A percentile compares a stretch with the other conserved stretches of the same genome.
Conservation (phyloP, 2,329 filamentous ascomycete genomes). For the Colletotrichum sansevieriae region DNA sequence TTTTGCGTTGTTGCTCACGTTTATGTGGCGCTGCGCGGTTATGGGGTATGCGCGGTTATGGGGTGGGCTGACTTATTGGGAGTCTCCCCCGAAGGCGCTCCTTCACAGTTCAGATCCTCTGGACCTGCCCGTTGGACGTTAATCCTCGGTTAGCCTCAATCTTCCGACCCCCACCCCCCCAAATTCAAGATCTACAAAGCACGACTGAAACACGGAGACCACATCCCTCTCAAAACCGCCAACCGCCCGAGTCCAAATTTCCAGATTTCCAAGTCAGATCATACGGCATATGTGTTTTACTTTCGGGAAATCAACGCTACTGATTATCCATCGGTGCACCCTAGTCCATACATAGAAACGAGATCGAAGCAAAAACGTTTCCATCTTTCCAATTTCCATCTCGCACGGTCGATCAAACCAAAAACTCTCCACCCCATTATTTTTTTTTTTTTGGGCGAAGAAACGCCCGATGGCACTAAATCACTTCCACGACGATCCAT, state of each 20-base stretch:
- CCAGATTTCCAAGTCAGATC: not conserved
- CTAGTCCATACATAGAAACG: conserved; percentile 27
- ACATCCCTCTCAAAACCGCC: conserved; percentile 2
- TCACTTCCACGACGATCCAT: conserved; percentile 5
- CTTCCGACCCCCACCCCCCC: not conserved
- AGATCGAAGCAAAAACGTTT: not conserved
- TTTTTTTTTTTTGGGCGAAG: not conserved
- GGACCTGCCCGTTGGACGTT: too few relatives aligned
- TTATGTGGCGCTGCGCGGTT: too few relatives aligned
- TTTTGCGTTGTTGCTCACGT: too few relatives aligned
- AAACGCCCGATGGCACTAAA: conserved; percentile 8
- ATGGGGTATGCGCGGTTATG: too few relatives aligned
- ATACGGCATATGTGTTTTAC: not conserved
- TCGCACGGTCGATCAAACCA: not conserved
- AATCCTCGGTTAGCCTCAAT: too few relatives aligned
- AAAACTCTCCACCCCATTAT: not conserved
- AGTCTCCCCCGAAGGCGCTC: not conserved
- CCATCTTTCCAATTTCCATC: not conserved
- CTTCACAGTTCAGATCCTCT: too few relatives aligned
- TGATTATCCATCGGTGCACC: not conserved
- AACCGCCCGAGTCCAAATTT: not conserved
- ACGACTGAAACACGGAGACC: conserved; percentile 20
- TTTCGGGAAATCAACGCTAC: not conserved
- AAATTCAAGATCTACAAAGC: not conserved
- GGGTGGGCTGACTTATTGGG: too few relatives aligned